A percentile compares a stretch with the other conserved stretches of the same genome.
phyloP scores from a whole-genome alignment of 2,329 filamentous ascomycete species.

The Cadophora malorum region DNA sequence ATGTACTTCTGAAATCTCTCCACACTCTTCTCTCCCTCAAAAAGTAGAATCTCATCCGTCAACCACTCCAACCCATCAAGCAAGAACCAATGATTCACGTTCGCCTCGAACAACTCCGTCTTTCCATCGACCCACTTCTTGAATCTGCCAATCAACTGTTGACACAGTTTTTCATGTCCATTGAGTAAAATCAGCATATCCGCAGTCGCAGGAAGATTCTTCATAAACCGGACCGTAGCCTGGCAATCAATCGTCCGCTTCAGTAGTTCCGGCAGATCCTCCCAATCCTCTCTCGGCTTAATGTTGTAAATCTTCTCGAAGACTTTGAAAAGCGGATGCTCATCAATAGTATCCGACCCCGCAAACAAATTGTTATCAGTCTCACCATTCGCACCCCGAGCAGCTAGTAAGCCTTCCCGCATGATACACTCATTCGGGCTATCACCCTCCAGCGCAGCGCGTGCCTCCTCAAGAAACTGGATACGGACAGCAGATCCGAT shows the following conservation, averaged over 20 bases:
- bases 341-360: not conserved
- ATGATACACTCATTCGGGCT: not conserved
- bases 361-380: constrained; percentile 1
- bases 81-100: constrained; percentile 17
- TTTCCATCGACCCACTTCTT: constrained; percentile 13
- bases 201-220: not conserved
- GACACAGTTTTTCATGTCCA: not conserved
- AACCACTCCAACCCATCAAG: constrained; percentile 17
- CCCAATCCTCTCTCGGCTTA: constrained; percentile 1
- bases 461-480: constrained; percentile 11
- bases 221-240: constrained; percentile 2
- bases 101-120: constrained; percentile 9
- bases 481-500: not conserved
- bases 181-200: not conserved
- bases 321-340: not conserved
- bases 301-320: constrained; percentile 6
- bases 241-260: constrained; percentile 6
- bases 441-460: not conserved
- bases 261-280: constrained; percentile 2
- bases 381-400: constrained; percentile 8
- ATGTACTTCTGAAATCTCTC: constrained; percentile 5
- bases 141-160: constrained; percentile 6
- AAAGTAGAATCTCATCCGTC: constrained; percentile 15
- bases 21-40: constrained; percentile 6
- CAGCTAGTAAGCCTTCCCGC: not conserved